These are phyloP conservation scores for Aspergillus bertholletiae DNA, from an alignment of 495 filamentous ascomycete species.

Conservation along the genomic window DNA sequence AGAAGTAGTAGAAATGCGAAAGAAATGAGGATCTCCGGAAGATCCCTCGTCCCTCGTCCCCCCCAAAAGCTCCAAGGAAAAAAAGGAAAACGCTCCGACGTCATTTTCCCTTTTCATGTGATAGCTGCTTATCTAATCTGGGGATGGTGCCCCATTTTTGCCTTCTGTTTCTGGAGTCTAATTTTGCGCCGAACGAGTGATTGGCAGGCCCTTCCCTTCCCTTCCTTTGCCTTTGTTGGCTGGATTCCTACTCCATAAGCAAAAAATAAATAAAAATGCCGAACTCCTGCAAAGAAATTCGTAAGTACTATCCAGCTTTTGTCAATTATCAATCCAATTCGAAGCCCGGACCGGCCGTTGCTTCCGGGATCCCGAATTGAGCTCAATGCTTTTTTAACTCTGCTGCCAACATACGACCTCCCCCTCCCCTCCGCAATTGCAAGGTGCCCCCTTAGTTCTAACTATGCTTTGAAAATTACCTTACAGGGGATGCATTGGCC, in stretches of 20 bases:
- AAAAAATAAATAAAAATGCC: too few relatives aligned
- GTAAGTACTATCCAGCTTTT: conserved; percentile 52
- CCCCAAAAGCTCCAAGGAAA: too few relatives aligned
- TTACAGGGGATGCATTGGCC: conserved; percentile 79
- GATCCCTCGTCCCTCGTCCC: too few relatives aligned
- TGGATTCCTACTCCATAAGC: conserved; percentile 14
- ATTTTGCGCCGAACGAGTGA: not conserved
- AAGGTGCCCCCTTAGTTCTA: too few relatives aligned
- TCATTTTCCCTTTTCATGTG: conserved; percentile 27
- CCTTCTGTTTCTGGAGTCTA: conserved; percentile 16
- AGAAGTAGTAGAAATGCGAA: not conserved
- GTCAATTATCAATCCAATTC: not conserved
- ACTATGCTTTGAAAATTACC: conserved; percentile 4
- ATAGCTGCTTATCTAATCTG: conserved; percentile 36
- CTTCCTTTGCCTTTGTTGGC: not conserved
- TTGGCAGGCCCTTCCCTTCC: not conserved
- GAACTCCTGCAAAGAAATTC: conserved; percentile 91
- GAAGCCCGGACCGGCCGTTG: too few relatives aligned
- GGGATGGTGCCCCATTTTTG: conserved; percentile 12
- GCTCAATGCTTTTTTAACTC: not conserved
- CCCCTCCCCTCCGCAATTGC: too few relatives aligned
- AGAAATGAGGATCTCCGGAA: not conserved
- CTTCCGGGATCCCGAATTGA: not conserved
- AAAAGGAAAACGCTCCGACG: conserved; percentile 11
- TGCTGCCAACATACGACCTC: not conserved